Base-by-base conservation (phyloP, 2,329 filamentous ascomycete genomes). In the Diaporthe sp. region DNA sequence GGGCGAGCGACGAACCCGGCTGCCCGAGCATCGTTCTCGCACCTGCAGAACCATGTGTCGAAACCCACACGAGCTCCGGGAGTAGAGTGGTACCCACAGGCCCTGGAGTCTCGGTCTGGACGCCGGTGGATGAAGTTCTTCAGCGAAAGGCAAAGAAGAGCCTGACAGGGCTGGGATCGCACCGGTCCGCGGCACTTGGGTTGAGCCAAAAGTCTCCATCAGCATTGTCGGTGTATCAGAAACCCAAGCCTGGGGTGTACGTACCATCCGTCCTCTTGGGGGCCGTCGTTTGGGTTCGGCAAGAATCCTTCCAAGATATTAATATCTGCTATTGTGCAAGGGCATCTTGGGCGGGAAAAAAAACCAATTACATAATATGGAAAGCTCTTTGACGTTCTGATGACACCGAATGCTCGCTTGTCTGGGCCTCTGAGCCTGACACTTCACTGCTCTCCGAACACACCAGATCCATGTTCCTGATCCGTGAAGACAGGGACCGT, bases 341-440 rank as follows among this genome's bases (percentile, higher is more conserved):
- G 59, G 58, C 10, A 53, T 65, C n/a, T 13, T 13, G 17, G 73
- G 65, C 15, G 55, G 37, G 7, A 5, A 22, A 46, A 46, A 44
- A 49, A 49, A 5, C 42, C 39, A 59, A 34, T 74, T 74, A 74
- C 73, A 65, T 71, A 74, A 74, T 37, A n/a, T 57, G 49, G 65
- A 71, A 74, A 42, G 44, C 73, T 19, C 51, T 28, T 71, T 67
- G 71, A 73, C 58, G 71, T 55, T 39, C 44, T 17, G 71, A 69
- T 65, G 57, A 34, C 59, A 42, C 49, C 55, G 34, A 31, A 22
- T 68, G 37, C 46, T 44, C 31, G 37, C 37, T 49, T 61, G 65
- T 34, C 31, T 65, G 55, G 34, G 57, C 44, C 62, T 68, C 6
- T 28, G 34, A 55, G 65, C 49, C 65, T 69, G 65, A 55, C 65